phyloP scores from a whole-genome alignment of 331 rosid genomes.

The Dryas integrifolia region DNA sequence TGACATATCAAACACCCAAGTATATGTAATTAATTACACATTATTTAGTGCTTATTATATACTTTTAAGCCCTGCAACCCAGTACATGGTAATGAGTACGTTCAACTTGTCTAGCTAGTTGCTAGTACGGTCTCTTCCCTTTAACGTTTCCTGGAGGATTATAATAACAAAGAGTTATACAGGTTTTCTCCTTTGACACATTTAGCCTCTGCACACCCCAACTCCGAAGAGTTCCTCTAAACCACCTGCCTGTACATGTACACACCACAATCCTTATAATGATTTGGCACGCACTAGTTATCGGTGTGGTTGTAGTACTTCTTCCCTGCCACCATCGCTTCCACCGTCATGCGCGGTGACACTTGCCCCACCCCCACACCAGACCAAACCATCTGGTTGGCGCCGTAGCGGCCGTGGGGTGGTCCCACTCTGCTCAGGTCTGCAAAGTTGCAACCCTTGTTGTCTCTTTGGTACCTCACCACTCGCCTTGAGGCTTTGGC shows the following conservation, averaged over 20 bases:
- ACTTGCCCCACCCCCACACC: conserved; percentile 21
- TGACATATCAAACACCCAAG: no score
- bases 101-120: background rate
- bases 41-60: no score
- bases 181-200: conserved; percentile 46
- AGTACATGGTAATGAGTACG: no score
- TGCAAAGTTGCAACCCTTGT: conserved; percentile 60
- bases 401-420: conserved; percentile 46
- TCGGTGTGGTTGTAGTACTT: conserved; percentile 47
- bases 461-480: conserved; percentile 67
- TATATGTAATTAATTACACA: no score
- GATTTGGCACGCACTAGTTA: conserved; percentile 55
- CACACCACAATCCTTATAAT: conserved; percentile 51
- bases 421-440: conserved; percentile 30
- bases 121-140: conserved; percentile 64
- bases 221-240: conserved; percentile 54
- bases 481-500: conserved; percentile 52
- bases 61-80: no score
- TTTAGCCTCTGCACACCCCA: conserved; percentile 68
- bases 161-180: conserved; percentile 63
- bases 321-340: conserved; percentile 71
- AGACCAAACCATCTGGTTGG: conserved; percentile 61
- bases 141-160: conserved; percentile 59
- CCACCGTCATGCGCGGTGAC: conserved; percentile 64
- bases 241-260: conserved; percentile 68